Percentiles rank a stretch among this genome's conserved stretches.
Conservation (phyloP, 1,284 basidiomycete species). For the Ganoderma lingzhi region DNA sequence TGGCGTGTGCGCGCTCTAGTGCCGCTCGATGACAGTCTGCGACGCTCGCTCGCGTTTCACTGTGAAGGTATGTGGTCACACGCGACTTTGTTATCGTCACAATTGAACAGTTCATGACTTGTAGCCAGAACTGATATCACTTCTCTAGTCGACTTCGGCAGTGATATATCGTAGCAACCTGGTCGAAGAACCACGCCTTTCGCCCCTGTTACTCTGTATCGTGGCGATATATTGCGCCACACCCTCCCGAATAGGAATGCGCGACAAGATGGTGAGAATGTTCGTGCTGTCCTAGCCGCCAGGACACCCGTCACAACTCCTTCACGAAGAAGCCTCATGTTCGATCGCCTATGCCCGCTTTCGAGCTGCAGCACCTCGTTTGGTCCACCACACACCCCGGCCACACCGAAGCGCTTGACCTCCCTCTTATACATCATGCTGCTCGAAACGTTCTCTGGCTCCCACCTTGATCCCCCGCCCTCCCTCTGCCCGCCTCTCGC, state of each 20-base stretch:
- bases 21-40: conserved; percentile 1
- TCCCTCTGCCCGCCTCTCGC: not conserved
- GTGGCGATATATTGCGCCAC: conserved; percentile 20
- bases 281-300: conserved; percentile 20
- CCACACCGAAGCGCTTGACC: conserved; percentile 22
- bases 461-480: conserved; percentile 6
- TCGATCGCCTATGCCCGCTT: conserved; percentile 21
- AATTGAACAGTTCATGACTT: not conserved
- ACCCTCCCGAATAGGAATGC: conserved; percentile 17
- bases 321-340: conserved; percentile 29
- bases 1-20: not conserved
- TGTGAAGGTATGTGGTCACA: not conserved
- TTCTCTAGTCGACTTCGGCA: not conserved
- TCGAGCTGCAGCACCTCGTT: conserved; percentile 23
- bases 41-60: not conserved
- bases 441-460: conserved; percentile 9
- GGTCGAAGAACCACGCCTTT: not conserved
- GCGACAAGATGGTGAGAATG: conserved; percentile 24
- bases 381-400: conserved; percentile 14
- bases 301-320: conserved; percentile 18
- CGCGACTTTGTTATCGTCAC: not conserved
- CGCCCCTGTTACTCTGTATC: conserved; percentile 13
- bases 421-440: conserved; percentile 24
- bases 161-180: not conserved
- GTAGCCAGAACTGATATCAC: not conserved